phyloP scores from a whole-genome alignment of 208 protist genomes.

The Histomonas meleagridis region DNA sequence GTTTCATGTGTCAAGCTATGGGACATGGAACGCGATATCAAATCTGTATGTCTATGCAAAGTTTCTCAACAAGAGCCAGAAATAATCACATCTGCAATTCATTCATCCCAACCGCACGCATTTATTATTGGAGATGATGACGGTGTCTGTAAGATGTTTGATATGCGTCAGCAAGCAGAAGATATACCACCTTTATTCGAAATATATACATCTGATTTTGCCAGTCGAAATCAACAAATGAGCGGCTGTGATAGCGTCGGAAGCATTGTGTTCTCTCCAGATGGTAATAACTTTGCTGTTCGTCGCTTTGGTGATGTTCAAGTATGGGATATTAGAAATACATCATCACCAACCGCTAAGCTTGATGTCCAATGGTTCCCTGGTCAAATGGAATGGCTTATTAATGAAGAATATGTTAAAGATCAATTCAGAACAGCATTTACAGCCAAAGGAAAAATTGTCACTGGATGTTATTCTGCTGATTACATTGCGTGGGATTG shows the following conservation, averaged over 20 bases:
- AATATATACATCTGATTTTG: neutral
- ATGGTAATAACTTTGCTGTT: neutral
- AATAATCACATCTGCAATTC: neutral
- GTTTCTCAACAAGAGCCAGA: neutral
- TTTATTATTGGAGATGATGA: neutral
- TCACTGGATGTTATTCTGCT: neutral
- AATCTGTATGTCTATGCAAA: neutral
- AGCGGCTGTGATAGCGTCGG: neutral
- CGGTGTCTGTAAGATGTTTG: neutral
- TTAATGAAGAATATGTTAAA: neutral
- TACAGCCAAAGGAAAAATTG: neutral
- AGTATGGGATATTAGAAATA: neutral
- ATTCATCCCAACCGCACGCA: neutral
- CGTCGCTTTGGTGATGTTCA: neutral
- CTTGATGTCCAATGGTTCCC: slow-evolving; percentile 1
- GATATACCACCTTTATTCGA: neutral
- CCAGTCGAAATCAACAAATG: neutral
- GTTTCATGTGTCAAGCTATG: slow-evolving; percentile 2
- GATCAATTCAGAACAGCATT: slow-evolving; percentile 15
- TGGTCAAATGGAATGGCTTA: slow-evolving; percentile 9
- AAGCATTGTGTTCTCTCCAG: neutral
- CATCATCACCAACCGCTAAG: neutral
- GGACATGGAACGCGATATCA: neutral
- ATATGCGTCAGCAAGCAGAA: neutral
- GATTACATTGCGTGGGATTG: neutral